Evolutionary conservation across 306 rosid genomes (phyloP).

Genomic region (Medicago lupulina): DNA sequence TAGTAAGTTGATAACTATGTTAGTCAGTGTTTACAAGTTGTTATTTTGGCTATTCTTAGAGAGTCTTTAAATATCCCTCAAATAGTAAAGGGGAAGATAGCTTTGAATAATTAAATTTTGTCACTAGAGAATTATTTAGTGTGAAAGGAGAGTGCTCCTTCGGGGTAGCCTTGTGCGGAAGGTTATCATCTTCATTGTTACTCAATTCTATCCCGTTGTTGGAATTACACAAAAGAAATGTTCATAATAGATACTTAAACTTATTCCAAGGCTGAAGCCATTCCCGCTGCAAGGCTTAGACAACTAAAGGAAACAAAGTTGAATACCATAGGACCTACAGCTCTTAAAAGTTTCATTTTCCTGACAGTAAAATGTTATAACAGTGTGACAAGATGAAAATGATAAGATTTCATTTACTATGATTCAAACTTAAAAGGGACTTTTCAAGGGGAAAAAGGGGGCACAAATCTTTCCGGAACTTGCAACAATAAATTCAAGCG

Average conservation of each 20-base stretch:
- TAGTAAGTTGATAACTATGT: too few relatives aligned
- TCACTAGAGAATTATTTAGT: too few relatives aligned
- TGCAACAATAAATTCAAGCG: neutral
- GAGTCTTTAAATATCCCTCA: too few relatives aligned
- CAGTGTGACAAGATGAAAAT: conserved; percentile 14
- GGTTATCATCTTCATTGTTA: too few relatives aligned
- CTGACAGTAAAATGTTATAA: conserved; percentile 16
- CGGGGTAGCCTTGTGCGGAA: too few relatives aligned
- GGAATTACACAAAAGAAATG: too few relatives aligned
- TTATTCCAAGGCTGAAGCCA: conserved; percentile 31
- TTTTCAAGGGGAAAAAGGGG: neutral
- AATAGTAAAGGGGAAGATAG: too few relatives aligned
- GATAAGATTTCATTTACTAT: neutral
- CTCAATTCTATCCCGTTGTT: too few relatives aligned
- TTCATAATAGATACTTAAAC: neutral
- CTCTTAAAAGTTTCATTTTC: conserved; percentile 15
- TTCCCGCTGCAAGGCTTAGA: conserved; percentile 25
- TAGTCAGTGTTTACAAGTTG: too few relatives aligned
- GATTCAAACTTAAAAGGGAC: neutral
- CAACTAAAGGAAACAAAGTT: conserved; percentile 31
- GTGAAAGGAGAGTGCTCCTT: too few relatives aligned
- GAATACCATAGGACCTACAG: conserved; percentile 21
- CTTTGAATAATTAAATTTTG: too few relatives aligned
- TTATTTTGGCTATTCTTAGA: too few relatives aligned
- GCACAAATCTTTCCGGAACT: neutral